Percentiles rank a stretch among this genome's conserved stretches.
phyloP scores from a whole-genome alignment of 139 green algal genomes.

The Volvox reticuliferus region DNA sequence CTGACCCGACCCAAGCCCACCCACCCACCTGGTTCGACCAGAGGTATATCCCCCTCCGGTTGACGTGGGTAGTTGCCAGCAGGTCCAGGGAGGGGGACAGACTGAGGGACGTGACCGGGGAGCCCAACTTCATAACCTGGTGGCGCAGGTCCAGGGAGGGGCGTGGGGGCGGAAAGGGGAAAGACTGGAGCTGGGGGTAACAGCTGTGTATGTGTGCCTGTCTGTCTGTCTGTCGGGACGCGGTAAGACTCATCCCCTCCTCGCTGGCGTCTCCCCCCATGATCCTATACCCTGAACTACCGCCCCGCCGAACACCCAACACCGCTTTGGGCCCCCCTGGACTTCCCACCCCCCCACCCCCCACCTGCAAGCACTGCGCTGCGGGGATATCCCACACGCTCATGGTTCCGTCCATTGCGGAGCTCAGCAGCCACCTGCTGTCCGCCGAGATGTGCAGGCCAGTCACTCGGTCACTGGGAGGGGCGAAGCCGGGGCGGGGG shows the following conservation, averaged over 20 bases:
- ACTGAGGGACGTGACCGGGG: slow-evolving; percentile 79
- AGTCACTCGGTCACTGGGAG: slow-evolving; percentile 80
- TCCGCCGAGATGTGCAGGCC: slow-evolving; percentile 81
- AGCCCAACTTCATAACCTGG: slow-evolving; percentile 85
- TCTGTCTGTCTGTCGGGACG: not conserved
- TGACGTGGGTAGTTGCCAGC: slow-evolving; percentile 93
- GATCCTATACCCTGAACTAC: not conserved
- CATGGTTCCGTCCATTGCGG: slow-evolving; percentile 90
- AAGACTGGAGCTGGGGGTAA: not conserved
- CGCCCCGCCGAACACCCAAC: too few relatives aligned
- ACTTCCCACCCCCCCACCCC: not conserved
- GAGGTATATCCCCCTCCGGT: slow-evolving; percentile 93
- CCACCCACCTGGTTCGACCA: slow-evolving; percentile 88
- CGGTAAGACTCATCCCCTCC: too few relatives aligned
- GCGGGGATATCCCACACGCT: slow-evolving; percentile 93
- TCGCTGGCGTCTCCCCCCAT: too few relatives aligned
- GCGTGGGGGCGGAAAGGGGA: not conserved
- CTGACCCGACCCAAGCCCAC: too few relatives aligned
- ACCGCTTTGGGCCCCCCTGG: too few relatives aligned
- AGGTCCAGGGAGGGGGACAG: slow-evolving; percentile 89
- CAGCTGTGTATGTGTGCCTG: too few relatives aligned
- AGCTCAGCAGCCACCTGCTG: slow-evolving; percentile 91
- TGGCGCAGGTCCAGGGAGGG: not conserved
- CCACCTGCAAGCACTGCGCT: slow-evolving; percentile 65
- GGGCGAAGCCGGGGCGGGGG: not conserved